Evolutionary conservation across 257 asterid species (phyloP).

Genomic region (Plectranthus barbatus): DNA sequence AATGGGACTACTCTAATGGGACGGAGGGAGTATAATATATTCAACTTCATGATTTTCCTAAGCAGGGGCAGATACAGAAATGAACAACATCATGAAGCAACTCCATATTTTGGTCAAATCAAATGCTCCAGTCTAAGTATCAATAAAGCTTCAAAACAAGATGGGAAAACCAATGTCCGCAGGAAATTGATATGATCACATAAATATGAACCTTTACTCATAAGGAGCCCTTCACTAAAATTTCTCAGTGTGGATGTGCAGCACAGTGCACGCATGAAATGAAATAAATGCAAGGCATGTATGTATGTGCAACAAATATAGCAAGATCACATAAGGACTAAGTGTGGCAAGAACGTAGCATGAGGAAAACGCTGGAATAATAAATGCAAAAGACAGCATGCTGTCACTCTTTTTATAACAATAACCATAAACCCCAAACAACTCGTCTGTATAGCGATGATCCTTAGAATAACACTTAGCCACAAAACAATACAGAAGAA

Average conservation of each 20-base stretch:
- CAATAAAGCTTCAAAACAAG: too few relatives aligned
- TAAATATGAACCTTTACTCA: too few relatives aligned
- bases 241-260: background rate
- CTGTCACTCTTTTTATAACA: conserved; percentile 1
- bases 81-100: too few relatives aligned
- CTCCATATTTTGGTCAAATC: too few relatives aligned
- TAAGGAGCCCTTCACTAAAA: background rate
- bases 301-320: background rate
- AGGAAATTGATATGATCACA: too few relatives aligned
- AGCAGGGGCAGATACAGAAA: too few relatives aligned
- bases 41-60: too few relatives aligned
- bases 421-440: too few relatives aligned
- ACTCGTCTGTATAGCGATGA: background rate
- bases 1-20: too few relatives aligned
- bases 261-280: background rate
- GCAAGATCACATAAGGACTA: background rate
- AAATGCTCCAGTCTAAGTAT: too few relatives aligned
- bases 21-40: too few relatives aligned
- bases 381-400: background rate
- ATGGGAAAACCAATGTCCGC: too few relatives aligned
- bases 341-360: background rate
- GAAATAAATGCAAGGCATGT: background rate
- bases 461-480: background rate
- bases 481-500: conserved; percentile 10
- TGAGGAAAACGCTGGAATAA: background rate